Base-by-base conservation (phyloP, 2,329 filamentous ascomycete species). In the Xylariaceae sp. region DNA sequence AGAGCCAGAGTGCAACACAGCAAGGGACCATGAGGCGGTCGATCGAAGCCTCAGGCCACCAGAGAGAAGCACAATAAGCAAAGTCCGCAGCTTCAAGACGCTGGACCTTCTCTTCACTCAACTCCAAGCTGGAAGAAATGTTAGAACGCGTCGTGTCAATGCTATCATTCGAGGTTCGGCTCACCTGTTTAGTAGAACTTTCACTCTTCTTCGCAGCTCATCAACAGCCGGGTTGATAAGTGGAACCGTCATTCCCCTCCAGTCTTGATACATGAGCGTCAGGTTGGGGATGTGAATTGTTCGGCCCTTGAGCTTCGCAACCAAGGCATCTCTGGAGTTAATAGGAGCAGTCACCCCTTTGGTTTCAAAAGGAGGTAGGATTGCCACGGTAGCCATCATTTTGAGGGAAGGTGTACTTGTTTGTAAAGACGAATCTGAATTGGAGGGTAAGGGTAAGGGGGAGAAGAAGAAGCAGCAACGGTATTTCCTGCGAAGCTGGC, bases 1-100 rank as follows among this genome's bases (percentile, higher is more conserved):
- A 70, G 9, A 70, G 57, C 67, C 68, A 70, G 23, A 69, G 65
- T 5, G 63, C 56, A 2, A 68, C 49, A 56, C 62, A 67, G 4
- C 63, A 51, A 7, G 66, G 60, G 44, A 63, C 65, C 18, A 62
- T 51, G 15, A 68, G 63, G 35, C 61, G 47, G 8, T 58, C 61
- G 23, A 63, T 57, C 13, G 55, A 44, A 7, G 65, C 62, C 7
- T 66, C 49, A 1, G 68, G 67, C 67, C 66, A 69, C 66, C 68
- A 69, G 30, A 63, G 56, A 7, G 68, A 63, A 45, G 62, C 64
- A 49, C 69, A 68, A 4, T 66, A 48, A 5, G 59, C 64, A 42
- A 66, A 66, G 49, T 70, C 66, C 10, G 64, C 56, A 6, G 50
- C 55, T 50, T 67, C 64, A 2, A 69, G 56, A 15, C 58, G 60